phyloP scores from a whole-genome alignment of 208 protist species.

The Leishmania mexicana region DNA sequence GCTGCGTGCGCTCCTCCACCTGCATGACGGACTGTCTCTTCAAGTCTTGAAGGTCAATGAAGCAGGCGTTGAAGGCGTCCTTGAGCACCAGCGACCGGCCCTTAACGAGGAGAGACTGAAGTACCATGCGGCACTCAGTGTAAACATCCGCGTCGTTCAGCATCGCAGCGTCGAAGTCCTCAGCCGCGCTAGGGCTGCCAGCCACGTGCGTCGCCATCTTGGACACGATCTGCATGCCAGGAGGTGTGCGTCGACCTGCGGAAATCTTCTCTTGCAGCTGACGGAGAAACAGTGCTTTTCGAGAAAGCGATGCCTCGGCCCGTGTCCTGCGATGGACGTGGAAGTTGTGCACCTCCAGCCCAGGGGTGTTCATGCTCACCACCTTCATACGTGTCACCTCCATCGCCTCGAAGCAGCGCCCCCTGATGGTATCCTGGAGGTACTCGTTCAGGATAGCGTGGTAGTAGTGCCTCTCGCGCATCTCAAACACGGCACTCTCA shows the following conservation, averaged over 20 bases:
- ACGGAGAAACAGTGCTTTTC: constrained; percentile 84
- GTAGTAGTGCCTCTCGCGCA: constrained; percentile 77
- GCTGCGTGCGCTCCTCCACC: constrained; percentile 80
- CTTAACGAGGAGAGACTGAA: constrained; percentile 72
- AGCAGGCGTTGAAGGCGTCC: constrained; percentile 65
- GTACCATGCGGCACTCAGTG: constrained; percentile 56
- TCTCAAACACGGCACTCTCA: constrained; percentile 52
- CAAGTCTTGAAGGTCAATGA: constrained; percentile 53
- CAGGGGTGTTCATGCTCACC: constrained; percentile 44
- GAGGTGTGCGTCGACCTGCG: constrained; percentile 9
- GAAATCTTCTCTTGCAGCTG: constrained; percentile 47
- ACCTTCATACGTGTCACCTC: constrained; percentile 69
- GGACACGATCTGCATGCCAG: constrained; percentile 5
- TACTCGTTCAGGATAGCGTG: constrained; percentile 74
- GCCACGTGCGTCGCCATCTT: neutral
- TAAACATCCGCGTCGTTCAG: constrained; percentile 59
- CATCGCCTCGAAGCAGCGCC: constrained; percentile 87
- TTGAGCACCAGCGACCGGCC: constrained; percentile 56
- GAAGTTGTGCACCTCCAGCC: constrained; percentile 83
- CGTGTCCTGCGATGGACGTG: constrained; percentile 53
- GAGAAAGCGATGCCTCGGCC: constrained; percentile 39
- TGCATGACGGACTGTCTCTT: constrained; percentile 56
- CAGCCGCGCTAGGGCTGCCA: neutral
- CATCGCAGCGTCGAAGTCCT: constrained; percentile 39
- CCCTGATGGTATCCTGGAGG: constrained; percentile 62